phyloP scores from a whole-genome alignment of 805 yeast genomes.

The Wickerhamiella slavikovae region DNA sequence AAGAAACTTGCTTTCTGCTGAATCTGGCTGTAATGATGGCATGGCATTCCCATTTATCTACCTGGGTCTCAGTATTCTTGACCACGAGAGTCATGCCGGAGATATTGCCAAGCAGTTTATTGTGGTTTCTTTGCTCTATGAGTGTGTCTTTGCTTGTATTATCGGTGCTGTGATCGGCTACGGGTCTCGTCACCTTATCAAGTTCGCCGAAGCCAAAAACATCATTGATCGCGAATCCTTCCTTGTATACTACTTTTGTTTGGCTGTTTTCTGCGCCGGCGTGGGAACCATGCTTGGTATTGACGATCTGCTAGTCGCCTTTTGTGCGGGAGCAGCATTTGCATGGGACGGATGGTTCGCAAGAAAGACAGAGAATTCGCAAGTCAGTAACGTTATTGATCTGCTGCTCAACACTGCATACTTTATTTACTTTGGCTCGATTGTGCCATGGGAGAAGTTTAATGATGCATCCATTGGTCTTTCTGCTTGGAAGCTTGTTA shows the following conservation, averaged over 20 bases:
- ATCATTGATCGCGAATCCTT: slow-evolving; percentile 79
- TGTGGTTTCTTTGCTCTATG: slow-evolving; percentile 53
- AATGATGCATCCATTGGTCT: slow-evolving; percentile 40
- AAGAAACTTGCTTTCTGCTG: slow-evolving; percentile 64
- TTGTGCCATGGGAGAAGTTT: slow-evolving; percentile 72
- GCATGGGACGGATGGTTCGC: slow-evolving; percentile 90
- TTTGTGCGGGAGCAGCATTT: slow-evolving; percentile 85
- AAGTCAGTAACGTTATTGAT: slow-evolving; percentile 81
- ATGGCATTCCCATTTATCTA: slow-evolving; percentile 84
- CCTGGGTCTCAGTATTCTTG: slow-evolving; percentile 44
- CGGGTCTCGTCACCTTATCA: slow-evolving; percentile 44
- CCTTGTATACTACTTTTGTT: slow-evolving; percentile 60
- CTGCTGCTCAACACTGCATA: slow-evolving; percentile 63
- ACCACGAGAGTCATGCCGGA: slow-evolving; percentile 42
- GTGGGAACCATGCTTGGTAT: slow-evolving; percentile 73
- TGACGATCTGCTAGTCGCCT: slow-evolving; percentile 73
- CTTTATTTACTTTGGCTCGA: slow-evolving; percentile 78
- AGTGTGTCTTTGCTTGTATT: slow-evolving; percentile 59
- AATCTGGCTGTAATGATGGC: slow-evolving; percentile 84
- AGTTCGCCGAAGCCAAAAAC: slow-evolving; percentile 45
- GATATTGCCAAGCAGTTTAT: slow-evolving; percentile 68
- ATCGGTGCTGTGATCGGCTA: slow-evolving; percentile 60
- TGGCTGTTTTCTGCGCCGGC: slow-evolving; percentile 75
- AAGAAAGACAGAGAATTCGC: slow-evolving; percentile 59
- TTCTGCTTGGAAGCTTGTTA: slow-evolving; percentile 57